Evolutionary conservation across 352 stramenopile genomes (phyloP), one percentile per base, ranked within the genome.

Genomic region (Achlya hypogyna): DNA sequence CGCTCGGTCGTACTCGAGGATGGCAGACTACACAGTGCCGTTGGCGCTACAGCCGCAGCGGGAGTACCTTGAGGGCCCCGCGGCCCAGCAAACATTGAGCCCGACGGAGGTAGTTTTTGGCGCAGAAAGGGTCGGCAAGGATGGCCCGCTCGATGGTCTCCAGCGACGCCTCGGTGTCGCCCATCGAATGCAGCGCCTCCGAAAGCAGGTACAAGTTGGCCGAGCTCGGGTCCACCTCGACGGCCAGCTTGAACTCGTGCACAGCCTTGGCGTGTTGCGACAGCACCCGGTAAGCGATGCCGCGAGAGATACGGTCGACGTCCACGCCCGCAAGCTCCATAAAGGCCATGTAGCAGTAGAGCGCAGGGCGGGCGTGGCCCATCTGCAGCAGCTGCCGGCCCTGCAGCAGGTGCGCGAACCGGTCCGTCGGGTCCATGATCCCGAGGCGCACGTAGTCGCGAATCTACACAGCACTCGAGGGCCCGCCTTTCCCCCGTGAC

Each of bases 171-270:
- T 88, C 81, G 22, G 83, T 92, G 65, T 92, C 83, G 20, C 83
- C 83, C 58, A 90, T 76, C 12, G 83, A 90, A 62, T 92, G 83
- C 1, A 92, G 65, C 25, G 83, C 87, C 68, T 92, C 83, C 8
- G 83, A 92, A 0, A 92, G 67, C 51, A 92, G 40, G 23, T 88
- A 79, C n/a, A 92, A 71, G 53, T 92, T 92, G 32, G 87, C 83
- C 6, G 75, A 79, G 3, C 75, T 89, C 35, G 81, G 83, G 40
- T 86, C 80, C 3, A 85, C 69, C 16, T 74, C 64, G 25, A 83
- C 83, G 0, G 79, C 81, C 25, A 71, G 75, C 58, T 90, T 77
- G 51, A 92, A 90, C 54, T 82, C 78, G 18, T 72, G 47, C 5
- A 92, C 81, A 1, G 83, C 83, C 32, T 79, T 73, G 53, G 81